Evolutionary conservation across 2,329 filamentous ascomycete species (phyloP), one percentile per base, ranked within the genome.

Genomic region (Penicillium sp.): DNA sequence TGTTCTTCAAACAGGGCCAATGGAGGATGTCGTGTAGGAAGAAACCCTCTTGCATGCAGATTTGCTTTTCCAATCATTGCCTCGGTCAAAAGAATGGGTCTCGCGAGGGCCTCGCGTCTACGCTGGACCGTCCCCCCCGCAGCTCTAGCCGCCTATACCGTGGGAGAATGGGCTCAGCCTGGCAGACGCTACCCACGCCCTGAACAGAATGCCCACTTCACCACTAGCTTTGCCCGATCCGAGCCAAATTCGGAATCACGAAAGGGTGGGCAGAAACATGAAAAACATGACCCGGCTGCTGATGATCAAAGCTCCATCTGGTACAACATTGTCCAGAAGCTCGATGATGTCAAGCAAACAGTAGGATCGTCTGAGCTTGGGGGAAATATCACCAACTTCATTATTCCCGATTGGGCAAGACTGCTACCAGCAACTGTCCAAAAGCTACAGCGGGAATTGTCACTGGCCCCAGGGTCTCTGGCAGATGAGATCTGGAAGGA

Each of bases 401-500:
- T 96, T 22, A 65, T 93, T 2, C 90, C 90, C 0, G 79, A 84
- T 28, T 96, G 90, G 90, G 80, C 84, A 22, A 82, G 79, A 47
- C 60, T 78, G 28, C 69, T 95, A 12, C 89, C 89, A 0, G 80
- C 72, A 2, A 87, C 85, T 37, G 69, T 93, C 38, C 75, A 77
- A 43, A 95, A 95, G 62, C 74, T 96, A 22, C 88, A 95, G 59
- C 77, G 78, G 14, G 90, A 96, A 65, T 72, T 95, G 11, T 92
- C 86, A 22, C 83, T 92, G 79, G 79, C 83, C 0, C 85, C 87
- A 0, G 90, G 88, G 1, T 94, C 88, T 0, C 69, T 98, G 28
- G 87, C 90, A 9, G 84, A 93, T 56, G 85, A 95, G 51, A 92
- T 98, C 41, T 96, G 92, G 92, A 72, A 74, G 47, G 90, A 96